Percentiles rank a stretch among this genome's conserved stretches.
phyloP scores from a whole-genome alignment of 1,139 yeast genomes.

The Citeromyces siamensis region DNA sequence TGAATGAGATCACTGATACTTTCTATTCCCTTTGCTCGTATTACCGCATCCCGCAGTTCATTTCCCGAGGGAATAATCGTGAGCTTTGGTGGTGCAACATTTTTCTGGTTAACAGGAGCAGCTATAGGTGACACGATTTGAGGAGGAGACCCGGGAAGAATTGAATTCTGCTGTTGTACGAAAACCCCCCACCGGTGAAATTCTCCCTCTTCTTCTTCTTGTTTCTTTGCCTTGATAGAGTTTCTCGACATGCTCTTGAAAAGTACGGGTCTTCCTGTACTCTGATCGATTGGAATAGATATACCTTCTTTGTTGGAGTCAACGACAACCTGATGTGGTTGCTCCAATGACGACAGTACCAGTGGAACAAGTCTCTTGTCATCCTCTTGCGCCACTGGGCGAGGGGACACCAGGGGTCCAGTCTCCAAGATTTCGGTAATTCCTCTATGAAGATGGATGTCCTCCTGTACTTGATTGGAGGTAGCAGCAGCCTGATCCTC shows the following conservation, averaged over 20 bases:
- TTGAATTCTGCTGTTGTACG: constrained; percentile 44
- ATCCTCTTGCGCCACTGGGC: constrained; percentile 4
- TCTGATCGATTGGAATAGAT: constrained; percentile 45
- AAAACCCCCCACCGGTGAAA: constrained; percentile 75
- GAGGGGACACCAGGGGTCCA: constrained; percentile 42
- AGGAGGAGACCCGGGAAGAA: constrained; percentile 21
- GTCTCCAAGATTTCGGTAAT: constrained; percentile 38
- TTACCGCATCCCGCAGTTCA: constrained; percentile 64
- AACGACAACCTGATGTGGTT: constrained; percentile 61
- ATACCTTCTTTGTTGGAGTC: constrained; percentile 44
- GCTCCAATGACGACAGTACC: constrained; percentile 13
- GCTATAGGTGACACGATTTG: background rate
- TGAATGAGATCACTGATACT: constrained; percentile 60
- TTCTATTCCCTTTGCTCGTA: constrained; percentile 67
- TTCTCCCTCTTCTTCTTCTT: constrained; percentile 88
- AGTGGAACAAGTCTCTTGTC: background rate
- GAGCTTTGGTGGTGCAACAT: constrained; percentile 11
- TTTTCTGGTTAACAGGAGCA: background rate
- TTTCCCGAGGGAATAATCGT: constrained; percentile 58
- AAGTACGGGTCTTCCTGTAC: constrained; percentile 61
- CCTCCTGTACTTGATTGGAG: constrained; percentile 4
- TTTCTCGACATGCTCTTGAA: constrained; percentile 55
- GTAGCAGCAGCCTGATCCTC: constrained; percentile 10
- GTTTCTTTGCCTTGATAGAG: constrained; percentile 55
- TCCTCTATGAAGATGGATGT: constrained; percentile 27